Evolutionary conservation across 352 stramenopile genomes (phyloP).

Genomic region (Phytophthora pisi): DNA sequence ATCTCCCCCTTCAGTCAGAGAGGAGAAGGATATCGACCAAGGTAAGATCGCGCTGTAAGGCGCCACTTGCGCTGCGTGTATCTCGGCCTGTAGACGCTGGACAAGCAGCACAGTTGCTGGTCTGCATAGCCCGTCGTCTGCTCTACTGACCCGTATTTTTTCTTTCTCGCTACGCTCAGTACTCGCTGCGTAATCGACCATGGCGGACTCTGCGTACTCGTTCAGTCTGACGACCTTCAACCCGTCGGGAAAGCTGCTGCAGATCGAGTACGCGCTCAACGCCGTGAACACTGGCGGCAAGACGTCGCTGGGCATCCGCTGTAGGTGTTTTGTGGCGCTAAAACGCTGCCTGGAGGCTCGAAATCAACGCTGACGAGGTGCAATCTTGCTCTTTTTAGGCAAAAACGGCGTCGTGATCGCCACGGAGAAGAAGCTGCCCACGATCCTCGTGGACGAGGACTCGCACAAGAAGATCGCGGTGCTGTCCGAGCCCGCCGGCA

Average conservation of each 20-base stretch:
- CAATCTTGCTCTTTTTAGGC: slow-evolving; percentile 54
- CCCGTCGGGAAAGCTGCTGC: slow-evolving; percentile 98
- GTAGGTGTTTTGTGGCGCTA: slow-evolving; percentile 41
- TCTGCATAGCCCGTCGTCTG: not conserved
- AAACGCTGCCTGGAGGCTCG: not conserved
- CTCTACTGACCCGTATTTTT: slow-evolving; percentile 7
- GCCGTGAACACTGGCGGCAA: slow-evolving; percentile 97
- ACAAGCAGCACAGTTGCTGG: not conserved
- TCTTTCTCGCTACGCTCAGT: slow-evolving; percentile 3
- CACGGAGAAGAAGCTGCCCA: slow-evolving; percentile 98
- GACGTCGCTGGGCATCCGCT: slow-evolving; percentile 97
- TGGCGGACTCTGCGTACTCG: slow-evolving; percentile 98
- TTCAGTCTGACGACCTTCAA: slow-evolving; percentile 99
- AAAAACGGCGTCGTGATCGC: slow-evolving; percentile 99
- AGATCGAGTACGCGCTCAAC: slow-evolving; percentile 99
- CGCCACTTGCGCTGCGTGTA: slow-evolving; percentile 1
- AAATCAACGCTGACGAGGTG: not conserved
- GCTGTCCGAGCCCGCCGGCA: slow-evolving; percentile 91
- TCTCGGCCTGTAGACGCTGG: not conserved
- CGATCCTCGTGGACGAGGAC: slow-evolving; percentile 95
- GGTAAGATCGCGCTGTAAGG: slow-evolving; percentile 38
- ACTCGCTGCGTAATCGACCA: slow-evolving; percentile 45
- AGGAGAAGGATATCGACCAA: slow-evolving; percentile 39
- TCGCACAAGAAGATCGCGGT: slow-evolving; percentile 97
- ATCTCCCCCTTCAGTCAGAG: slow-evolving; percentile 33